These are phyloP conservation scores for Cyberlindnera maclurae DNA, from an alignment of 805 yeast genomes.

Conservation along the genomic window DNA sequence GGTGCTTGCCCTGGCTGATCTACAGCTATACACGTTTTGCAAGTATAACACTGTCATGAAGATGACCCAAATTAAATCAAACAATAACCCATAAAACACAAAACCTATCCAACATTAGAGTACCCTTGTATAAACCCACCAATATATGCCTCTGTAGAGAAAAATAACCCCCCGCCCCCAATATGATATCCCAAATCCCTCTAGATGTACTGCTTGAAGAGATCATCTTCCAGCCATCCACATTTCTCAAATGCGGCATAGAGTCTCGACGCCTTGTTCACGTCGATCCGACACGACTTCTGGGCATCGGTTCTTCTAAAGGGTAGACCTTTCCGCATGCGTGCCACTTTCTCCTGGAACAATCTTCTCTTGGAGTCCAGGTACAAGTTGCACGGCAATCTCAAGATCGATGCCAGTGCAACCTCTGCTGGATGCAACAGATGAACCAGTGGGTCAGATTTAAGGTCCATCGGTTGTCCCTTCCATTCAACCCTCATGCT, in stretches of 20 bases:
- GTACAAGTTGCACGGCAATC: slow-evolving; percentile 83
- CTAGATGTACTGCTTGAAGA: slow-evolving; percentile 44
- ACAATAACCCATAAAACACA: neutral
- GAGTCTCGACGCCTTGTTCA: slow-evolving; percentile 87
- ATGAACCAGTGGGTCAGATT: slow-evolving; percentile 62
- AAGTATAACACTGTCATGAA: no score
- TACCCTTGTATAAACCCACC: neutral
- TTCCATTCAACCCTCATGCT: slow-evolving; percentile 93
- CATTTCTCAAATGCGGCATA: slow-evolving; percentile 92
- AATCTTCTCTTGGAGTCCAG: slow-evolving; percentile 77
- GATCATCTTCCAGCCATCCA: slow-evolving; percentile 86
- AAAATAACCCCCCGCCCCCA: no score
- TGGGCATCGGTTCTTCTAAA: slow-evolving; percentile 98
- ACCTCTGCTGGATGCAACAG: slow-evolving; percentile 90
- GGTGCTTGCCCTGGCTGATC: neutral
- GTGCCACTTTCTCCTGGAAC: slow-evolving; percentile 79
- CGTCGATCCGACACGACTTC: slow-evolving; percentile 96
- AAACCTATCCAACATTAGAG: neutral
- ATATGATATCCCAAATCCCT: neutral
- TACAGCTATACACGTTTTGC: no score
- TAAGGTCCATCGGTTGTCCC: slow-evolving; percentile 93
- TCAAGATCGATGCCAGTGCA: slow-evolving; percentile 74
- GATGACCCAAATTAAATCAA: neutral
- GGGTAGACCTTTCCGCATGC: slow-evolving; percentile 68
- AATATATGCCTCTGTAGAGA: neutral